Evolutionary conservation across 2,329 filamentous ascomycete species (phyloP), one percentile per base, ranked within the genome.

Genomic region (Talaromyces sp.): DNA sequence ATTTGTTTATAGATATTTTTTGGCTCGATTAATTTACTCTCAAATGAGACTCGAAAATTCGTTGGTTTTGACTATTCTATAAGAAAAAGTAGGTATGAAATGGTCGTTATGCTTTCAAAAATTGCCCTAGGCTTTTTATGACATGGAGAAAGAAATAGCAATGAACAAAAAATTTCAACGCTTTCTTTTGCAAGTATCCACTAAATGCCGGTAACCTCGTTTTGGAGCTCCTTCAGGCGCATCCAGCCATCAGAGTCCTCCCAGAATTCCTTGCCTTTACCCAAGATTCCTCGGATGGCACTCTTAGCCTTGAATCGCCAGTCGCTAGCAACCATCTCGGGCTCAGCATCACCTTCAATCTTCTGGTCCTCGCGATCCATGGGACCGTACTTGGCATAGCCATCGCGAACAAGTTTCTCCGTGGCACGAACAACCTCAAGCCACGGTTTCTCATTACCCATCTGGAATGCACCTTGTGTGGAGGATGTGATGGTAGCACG

Each of bases 291-390:
- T 49, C 91, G 80, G 2, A 96, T 80, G 10, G 92, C 92, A 70
- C 85, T 95, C 64, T 90, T 81, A 0, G 90, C 90, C 81, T 96
- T 97, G 58, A 89, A 89, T 71, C 84, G 89, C 94, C 94, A 99
- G 65, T 86, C 87, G 53, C 82, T 82, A 2, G 90, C 90, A 2
- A 97, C 86, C 27, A 84, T 67, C 57, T 86, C 84, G 0, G 80
- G 78, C 22, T 73, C 77, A 68, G 63, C 70, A 70, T 55, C 73
- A 63, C 1, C 59, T 1, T 70, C 77, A 0, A 65, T 75, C 52
- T 81, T 64, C 1, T 82, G 82, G 54, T 84, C 83, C 6, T 80
- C 84, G 63, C 68, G 73, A 17, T 85, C 80, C 59, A 83, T 80
- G 0, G 79, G 76, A 0, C 89, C 89, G 63, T 91, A 86, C 69